A percentile compares a stretch with the other conserved stretches of the same genome.
Conservation (phyloP, 306 rosid species). For the Luffa aegyptiaca region DNA sequence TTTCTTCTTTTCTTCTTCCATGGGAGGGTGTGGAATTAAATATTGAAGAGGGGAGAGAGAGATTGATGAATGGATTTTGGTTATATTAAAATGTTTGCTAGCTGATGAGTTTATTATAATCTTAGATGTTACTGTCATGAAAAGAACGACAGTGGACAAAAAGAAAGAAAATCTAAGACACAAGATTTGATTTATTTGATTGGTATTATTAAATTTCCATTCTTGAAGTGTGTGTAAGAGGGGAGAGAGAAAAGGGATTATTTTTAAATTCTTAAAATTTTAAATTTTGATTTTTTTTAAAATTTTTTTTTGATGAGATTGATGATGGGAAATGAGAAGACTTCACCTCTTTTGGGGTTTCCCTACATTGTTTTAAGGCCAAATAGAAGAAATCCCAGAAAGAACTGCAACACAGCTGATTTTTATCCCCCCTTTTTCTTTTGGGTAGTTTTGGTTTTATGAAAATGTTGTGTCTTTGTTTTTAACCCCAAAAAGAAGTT, state of each 20-base stretch:
- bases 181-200: conserved; percentile 23
- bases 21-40: neutral
- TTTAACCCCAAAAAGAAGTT: conserved; percentile 25
- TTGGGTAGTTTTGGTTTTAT: conserved; percentile 38
- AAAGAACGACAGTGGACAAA: conserved; percentile 26
- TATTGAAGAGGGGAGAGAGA: neutral
- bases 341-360: conserved; percentile 28
- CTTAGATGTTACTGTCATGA: conserved; percentile 29
- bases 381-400: conserved; percentile 24
- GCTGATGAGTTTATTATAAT: neutral
- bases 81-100: conserved; percentile 3
- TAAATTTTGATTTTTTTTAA: neutral
- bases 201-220: conserved; percentile 27
- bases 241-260: neutral
- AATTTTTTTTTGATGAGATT: conserved; percentile 39
- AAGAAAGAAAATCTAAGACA: conserved; percentile 21
- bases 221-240: conserved; percentile 11
- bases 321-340: conserved; percentile 54
- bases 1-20: neutral
- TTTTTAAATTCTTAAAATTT: neutral
- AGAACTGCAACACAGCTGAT: conserved; percentile 6
- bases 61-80: neutral
- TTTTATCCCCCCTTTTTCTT: neutral
- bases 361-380: conserved; percentile 29
- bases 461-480: conserved; percentile 14